These are phyloP conservation scores for Epicoccum sorghinum DNA, from an alignment of 2,329 filamentous ascomycete species.

Conservation along the genomic window DNA sequence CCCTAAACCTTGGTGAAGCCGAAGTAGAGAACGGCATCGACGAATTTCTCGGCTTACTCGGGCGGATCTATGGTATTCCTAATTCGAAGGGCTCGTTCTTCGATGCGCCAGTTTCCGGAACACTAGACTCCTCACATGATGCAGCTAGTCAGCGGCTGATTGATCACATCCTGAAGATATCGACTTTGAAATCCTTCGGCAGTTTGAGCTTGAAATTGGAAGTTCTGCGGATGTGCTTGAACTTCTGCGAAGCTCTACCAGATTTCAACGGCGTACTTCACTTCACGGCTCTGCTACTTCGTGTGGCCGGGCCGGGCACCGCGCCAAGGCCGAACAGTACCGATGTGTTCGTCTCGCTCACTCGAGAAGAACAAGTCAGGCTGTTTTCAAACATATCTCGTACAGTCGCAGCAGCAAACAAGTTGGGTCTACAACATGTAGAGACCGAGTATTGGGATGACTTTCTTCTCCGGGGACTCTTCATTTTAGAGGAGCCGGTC, in stretches of 20 bases:
- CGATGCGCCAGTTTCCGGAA: slow-evolving; percentile 13
- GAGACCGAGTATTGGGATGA: slow-evolving; percentile 96
- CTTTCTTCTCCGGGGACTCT: slow-evolving; percentile 80
- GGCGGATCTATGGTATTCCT: slow-evolving; percentile 52
- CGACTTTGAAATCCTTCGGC: slow-evolving; percentile 66
- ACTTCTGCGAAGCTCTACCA: slow-evolving; percentile 90
- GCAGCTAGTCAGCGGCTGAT: slow-evolving; percentile 48
- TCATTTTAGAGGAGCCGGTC: slow-evolving; percentile 61
- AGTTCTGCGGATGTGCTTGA: slow-evolving; percentile 86
- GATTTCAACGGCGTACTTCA: slow-evolving; percentile 89
- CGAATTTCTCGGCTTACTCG: slow-evolving; percentile 49
- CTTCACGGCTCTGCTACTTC: slow-evolving; percentile 83
- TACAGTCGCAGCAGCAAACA: slow-evolving; percentile 77
- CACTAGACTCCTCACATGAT: slow-evolving; percentile 13
- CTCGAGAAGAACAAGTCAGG: slow-evolving; percentile 81
- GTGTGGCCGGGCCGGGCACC: slow-evolving; percentile 79
- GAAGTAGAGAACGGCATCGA: slow-evolving; percentile 50
- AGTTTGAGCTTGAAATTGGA: slow-evolving; percentile 82
- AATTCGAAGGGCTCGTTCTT: slow-evolving; percentile 33
- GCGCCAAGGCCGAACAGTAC: slow-evolving; percentile 72
- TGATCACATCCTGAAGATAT: slow-evolving; percentile 64
- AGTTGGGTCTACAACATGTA: slow-evolving; percentile 72
- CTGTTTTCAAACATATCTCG: slow-evolving; percentile 86
- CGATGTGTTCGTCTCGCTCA: slow-evolving; percentile 72
- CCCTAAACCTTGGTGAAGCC: slow-evolving; percentile 60